Evolutionary conservation across 305 asterid genomes (phyloP), one percentile per base, ranked within the genome.

Genomic region (Fraxinus platypoda): DNA sequence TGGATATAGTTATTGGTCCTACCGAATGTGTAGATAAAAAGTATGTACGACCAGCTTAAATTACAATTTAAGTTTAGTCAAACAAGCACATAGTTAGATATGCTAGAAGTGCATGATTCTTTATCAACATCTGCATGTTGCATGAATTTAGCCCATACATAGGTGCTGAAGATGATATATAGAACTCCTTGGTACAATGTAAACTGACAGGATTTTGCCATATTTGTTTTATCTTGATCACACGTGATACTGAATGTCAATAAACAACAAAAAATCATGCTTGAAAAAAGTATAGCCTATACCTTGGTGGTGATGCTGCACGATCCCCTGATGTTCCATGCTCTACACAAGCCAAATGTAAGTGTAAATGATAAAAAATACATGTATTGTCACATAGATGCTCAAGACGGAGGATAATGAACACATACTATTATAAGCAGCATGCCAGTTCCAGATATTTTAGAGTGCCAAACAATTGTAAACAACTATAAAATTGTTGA

Each of bases 301-400:
- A 89, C 97, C 95, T 91, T 75, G 92, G 91, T 66, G 97, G 92
- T 85, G 98, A 89, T 59, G 86, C 66, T 62, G 86, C 85, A 77
- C 23, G 90, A 46, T 85, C 84, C 80, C 89, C 83, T 31, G 91
- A 87, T 62, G 77, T 84, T 74, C 78, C 84, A 75, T 66, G 87
- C 78, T 83, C 98, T 90, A 89, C 84, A 85, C 82, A 88, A 77
- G 79, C 35, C 83, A 81, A 76, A 76, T 7, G 75, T 17, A 66
- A 84, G 75, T 57, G 85, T 46, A 79, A 80, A 80, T 37, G 37
- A 82, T 68, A 62, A 62, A 54, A 66, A 80, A 73, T 78, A 46
- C 28, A 46, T 35, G 54, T 59, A 73, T 43, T 73, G 74, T 59
- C 35, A 21, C 31, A 33, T 1, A 79, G 77, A 62, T 52, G 37